Base-by-base conservation (phyloP, 371 early-diverging fungal genomes). In the Mucor velutinosus region DNA sequence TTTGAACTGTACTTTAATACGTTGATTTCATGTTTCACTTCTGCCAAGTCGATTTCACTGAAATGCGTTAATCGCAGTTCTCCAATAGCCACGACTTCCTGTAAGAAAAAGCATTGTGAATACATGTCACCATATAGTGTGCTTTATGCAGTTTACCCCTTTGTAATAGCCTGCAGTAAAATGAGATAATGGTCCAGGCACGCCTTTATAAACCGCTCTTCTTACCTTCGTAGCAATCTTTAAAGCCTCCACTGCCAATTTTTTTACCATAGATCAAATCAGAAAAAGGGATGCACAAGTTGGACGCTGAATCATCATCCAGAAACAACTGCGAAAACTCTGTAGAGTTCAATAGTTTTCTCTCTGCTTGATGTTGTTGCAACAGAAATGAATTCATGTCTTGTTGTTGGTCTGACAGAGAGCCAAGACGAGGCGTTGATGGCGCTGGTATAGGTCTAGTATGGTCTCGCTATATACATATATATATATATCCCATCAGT, bases 181-280 rank as follows among this genome's bases (percentile, higher is more conserved):
- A 14, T 17, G 17, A 15, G 17, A 17, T 41, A 0, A 41, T 2
- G 1, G 5, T 17, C 41, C 41, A 17, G 14, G 6, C 6, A 41
- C 41, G 5, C 17, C 17, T 10, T 5, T 17, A 5, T 12, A 41
- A 41, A 41, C 4, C 41, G 12, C 37, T 7, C 37, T 17, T 41
- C 41, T 60, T 30, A 66, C 91, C 91, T 4, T 79, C 80, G 74
- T 81, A 93, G 67, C 92, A 92, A 70, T 93, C 93, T 70, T 93
- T 93, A 80, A 91, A 93, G 7, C 92, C 93, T 39, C 93, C 93
- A 19, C 90, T 85, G 1, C 93, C 93, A 19, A 93, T 73, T 67
- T 91, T 90, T 39, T 77, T 76, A 14, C 90, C 90, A 37, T 90
- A 62, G 7, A 67, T 74, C 15, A 93, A 67, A 47, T 86, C 78